Conservation (phyloP, 768 basidiomycete genomes). For the Suillus luteus region DNA sequence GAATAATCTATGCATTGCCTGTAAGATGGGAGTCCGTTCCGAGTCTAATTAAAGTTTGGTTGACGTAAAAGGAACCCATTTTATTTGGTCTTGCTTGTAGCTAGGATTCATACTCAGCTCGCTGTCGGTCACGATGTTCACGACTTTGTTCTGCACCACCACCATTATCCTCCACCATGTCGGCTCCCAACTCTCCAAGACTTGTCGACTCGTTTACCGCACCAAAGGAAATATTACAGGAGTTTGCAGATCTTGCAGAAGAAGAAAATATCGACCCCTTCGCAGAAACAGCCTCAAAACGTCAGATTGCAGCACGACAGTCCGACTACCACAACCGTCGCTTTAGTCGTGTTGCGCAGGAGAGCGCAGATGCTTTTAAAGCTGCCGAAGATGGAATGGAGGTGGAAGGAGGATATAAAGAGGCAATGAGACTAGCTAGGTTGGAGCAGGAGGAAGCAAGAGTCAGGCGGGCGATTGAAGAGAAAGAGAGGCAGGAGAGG, state of each 20-base stretch:
- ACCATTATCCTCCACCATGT: constrained; percentile 39
- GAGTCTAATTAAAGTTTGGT: background rate
- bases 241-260: constrained; percentile 92
- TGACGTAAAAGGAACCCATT: constrained; percentile 12
- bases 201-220: constrained; percentile 90
- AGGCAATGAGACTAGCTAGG: constrained; percentile 89
- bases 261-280: constrained; percentile 92
- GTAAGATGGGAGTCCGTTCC: background rate
- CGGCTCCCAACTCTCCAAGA: constrained; percentile 62
- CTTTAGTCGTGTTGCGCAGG: constrained; percentile 81
- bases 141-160: constrained; percentile 22
- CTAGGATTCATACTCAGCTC: constrained; percentile 32
- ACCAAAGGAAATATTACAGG: constrained; percentile 90
- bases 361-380: constrained; percentile 78
- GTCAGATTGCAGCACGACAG: constrained; percentile 92
- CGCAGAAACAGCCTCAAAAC: constrained; percentile 88
- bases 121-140: constrained; percentile 9
- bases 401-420: constrained; percentile 89
- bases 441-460: constrained; percentile 92
- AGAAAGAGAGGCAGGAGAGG: constrained; percentile 78
- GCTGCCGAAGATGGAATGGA: constrained; percentile 66
- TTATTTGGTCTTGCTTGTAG: constrained; percentile 30
- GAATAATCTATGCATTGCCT: background rate
- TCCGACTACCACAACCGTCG: constrained; percentile 94
- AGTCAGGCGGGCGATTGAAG: constrained; percentile 83